Evolutionary conservation across 495 filamentous ascomycete genomes (phyloP).

Genomic region (Penicillium coprophilum): DNA sequence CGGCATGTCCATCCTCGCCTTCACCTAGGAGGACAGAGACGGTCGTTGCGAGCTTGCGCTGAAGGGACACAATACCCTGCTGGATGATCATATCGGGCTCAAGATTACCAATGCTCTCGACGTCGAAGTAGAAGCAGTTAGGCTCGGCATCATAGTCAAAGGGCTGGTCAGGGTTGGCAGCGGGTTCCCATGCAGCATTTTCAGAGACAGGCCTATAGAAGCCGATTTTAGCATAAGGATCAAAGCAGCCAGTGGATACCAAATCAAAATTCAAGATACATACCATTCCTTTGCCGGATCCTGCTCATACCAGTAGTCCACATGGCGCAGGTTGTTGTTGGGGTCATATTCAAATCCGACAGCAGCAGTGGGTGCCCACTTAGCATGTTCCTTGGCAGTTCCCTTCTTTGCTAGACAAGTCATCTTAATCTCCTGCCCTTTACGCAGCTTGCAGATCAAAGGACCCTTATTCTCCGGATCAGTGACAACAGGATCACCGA

Average conservation of each 20-base stretch:
- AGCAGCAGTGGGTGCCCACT: slow-evolving; percentile 89
- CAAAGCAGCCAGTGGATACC: not conserved
- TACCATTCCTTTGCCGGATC: slow-evolving; percentile 88
- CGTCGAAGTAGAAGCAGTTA: slow-evolving; percentile 82
- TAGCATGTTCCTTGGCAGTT: slow-evolving; percentile 97
- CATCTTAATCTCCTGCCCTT: slow-evolving; percentile 83
- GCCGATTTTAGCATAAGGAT: not conserved
- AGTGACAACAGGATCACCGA: slow-evolving; percentile 82
- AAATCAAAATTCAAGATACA: slow-evolving; percentile 31
- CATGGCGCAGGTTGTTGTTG: slow-evolving; percentile 85
- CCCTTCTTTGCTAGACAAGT: slow-evolving; percentile 96
- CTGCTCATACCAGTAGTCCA: slow-evolving; percentile 91
- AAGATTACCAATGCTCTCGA: slow-evolving; percentile 84
- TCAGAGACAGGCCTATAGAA: slow-evolving; percentile 73
- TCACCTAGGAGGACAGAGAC: slow-evolving; percentile 67
- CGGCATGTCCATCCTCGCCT: slow-evolving; percentile 44
- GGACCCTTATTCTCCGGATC: slow-evolving; percentile 77
- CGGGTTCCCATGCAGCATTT: slow-evolving; percentile 80
- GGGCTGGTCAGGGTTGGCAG: slow-evolving; percentile 73
- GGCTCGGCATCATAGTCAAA: slow-evolving; percentile 92
- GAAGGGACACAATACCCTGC: slow-evolving; percentile 84
- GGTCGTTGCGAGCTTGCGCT: slow-evolving; percentile 84
- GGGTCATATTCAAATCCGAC: slow-evolving; percentile 98
- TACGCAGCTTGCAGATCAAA: slow-evolving; percentile 84
- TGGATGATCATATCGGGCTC: slow-evolving; percentile 84